Conservation (phyloP, 176 grass and related monocot genomes). For the Phragmites australis region DNA sequence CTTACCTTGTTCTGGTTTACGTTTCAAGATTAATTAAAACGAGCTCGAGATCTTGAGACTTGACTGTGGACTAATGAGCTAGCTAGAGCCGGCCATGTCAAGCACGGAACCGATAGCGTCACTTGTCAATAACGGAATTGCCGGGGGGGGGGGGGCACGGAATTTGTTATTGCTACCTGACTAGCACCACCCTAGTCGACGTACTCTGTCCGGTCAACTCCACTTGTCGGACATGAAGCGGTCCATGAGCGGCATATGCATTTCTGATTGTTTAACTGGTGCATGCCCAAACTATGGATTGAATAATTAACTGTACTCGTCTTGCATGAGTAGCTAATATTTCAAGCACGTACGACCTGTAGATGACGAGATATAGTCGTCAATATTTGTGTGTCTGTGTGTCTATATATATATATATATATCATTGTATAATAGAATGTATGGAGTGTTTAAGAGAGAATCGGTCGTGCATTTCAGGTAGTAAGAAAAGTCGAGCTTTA, state of each 20-base stretch:
- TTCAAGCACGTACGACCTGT: too few relatives aligned
- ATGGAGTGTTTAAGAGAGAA: too few relatives aligned
- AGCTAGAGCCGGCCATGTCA: conserved; percentile 14
- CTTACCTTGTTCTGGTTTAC: conserved; percentile 2
- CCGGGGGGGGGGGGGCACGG: background rate
- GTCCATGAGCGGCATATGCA: background rate
- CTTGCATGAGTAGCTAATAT: too few relatives aligned
- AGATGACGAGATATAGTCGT: too few relatives aligned
- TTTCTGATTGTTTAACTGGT: background rate
- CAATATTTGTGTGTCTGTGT: too few relatives aligned
- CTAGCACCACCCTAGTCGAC: background rate
- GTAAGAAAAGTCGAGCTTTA: background rate
- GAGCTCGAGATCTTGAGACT: background rate
- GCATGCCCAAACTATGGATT: background rate
- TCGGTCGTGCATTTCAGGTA: background rate
- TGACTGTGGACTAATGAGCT: conserved; percentile 7
- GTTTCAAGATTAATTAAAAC: background rate
- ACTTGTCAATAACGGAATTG: conserved; percentile 27
- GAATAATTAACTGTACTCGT: too few relatives aligned
- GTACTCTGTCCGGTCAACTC: background rate
- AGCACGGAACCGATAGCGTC: conserved; percentile 36
- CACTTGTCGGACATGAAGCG: background rate
- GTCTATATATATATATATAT: too few relatives aligned
- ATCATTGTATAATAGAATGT: too few relatives aligned
- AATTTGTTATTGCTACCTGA: background rate